Evolutionary conservation across 345 rosid genomes (phyloP), one percentile per base, ranked within the genome.

Genomic region (Excoecaria cochinchinensis): DNA sequence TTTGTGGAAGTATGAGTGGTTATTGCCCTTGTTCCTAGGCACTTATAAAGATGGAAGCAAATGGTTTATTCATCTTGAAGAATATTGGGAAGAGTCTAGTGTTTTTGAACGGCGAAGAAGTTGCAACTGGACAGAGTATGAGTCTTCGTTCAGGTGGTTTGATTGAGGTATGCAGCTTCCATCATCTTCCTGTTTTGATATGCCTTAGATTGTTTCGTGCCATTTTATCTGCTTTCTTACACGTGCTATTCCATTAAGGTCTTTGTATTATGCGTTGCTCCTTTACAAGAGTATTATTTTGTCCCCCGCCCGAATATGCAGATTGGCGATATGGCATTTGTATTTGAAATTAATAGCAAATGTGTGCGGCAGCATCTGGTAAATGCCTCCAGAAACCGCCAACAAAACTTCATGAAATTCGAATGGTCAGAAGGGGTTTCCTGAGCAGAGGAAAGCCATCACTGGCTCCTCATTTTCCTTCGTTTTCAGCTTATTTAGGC

Each of bases 11-110:
- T 55, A 76, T 76, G 71, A 77, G 55, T 31, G 57, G 39, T 39
- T 16, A 68, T 73, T 22, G 7, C 55, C 66, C 16, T 72, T 75
- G 72, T 61, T 78, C 74, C 40, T 78, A 92, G 95, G 97, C 95
- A 24, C 67, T 89, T 67, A 82, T 92, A 71, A 90, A 80, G 85
- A 81, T 92, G 86, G 91, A 87, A 71, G 72, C 77, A 71, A 74
- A 88, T 66, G 92, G 93, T 63, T 87, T 89, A 39, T 89, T 92
- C 84, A 50, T 77, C 69, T 64, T 90, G 74, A 88, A 82, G 86
- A 92, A 92, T 84, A 88, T 92, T 36, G 94, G 92, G 63, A 90
- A 83, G 85, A 79, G 70, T 79, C 78, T 84, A 17, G 63, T 92
- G 21, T 82, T 76, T 77, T 67, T 90, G 75, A 85, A 92, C 72